phyloP scores from a whole-genome alignment of 306 rosid genomes.

The Ziziphus jujuba region DNA sequence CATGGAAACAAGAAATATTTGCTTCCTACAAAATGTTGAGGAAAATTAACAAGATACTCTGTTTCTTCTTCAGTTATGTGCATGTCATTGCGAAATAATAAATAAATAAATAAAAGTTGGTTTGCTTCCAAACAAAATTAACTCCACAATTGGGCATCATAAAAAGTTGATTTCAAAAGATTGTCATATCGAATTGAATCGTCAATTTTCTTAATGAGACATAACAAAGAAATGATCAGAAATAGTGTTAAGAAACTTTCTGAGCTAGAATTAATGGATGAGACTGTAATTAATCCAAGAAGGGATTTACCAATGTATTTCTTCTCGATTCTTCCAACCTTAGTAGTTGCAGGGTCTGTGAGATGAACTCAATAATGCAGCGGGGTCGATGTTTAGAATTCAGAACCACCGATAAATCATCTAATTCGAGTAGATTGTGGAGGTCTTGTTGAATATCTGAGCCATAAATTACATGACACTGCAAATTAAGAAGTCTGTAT shows the following conservation, averaged over 20 bases:
- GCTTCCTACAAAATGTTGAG: slow-evolving; percentile 56
- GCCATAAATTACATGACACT: slow-evolving; percentile 73
- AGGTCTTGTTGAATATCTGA: slow-evolving; percentile 66
- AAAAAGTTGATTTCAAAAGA: no score
- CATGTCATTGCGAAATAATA: not conserved
- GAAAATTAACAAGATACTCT: slow-evolving; percentile 1
- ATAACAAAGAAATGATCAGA: not conserved
- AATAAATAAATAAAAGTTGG: not conserved
- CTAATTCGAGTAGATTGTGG: slow-evolving; percentile 61
- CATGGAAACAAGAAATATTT: slow-evolving; percentile 72
- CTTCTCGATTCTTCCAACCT: slow-evolving; percentile 75
- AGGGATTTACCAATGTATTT: slow-evolving; percentile 54
- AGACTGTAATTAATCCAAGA: not conserved
- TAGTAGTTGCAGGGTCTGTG: slow-evolving; percentile 59
- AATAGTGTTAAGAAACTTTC: not conserved
- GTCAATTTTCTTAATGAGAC: no score
- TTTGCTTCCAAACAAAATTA: no score
- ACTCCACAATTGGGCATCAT: no score
- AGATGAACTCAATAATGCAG: slow-evolving; percentile 78
- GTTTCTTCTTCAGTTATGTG: not conserved
- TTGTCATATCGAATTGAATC: no score
- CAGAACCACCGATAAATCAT: slow-evolving; percentile 57
- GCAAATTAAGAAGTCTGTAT: slow-evolving; percentile 42
- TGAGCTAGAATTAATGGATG: not conserved
- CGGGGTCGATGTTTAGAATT: slow-evolving; percentile 73